Percentiles rank a stretch among this genome's conserved stretches.
Conservation (phyloP, 1,284 basidiomycete genomes). For the Cerrena zonata region DNA sequence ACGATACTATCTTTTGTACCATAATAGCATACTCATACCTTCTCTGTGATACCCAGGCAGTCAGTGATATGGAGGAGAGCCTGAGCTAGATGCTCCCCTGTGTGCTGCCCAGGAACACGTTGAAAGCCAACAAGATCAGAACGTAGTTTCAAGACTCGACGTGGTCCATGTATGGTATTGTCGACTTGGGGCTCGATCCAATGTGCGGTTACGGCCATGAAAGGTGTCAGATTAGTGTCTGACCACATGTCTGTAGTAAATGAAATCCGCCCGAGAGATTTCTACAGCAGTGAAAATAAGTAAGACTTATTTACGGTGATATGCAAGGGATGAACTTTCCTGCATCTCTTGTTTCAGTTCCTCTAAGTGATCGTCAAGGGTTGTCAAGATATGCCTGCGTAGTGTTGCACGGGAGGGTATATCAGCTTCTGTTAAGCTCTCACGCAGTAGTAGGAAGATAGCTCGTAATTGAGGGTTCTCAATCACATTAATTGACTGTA, state of each 20-base stretch:
- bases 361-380: conserved; percentile 8
- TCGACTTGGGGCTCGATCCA: conserved; percentile 24
- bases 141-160: conserved; percentile 11
- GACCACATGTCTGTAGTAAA: conserved; percentile 31
- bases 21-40: conserved; percentile 2
- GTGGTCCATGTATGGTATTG: no score
- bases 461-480: conserved; percentile 26
- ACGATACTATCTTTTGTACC: neutral
- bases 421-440: conserved; percentile 18
- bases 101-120: conserved; percentile 26
- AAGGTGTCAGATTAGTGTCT: conserved; percentile 27
- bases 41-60: conserved; percentile 5
- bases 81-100: conserved; percentile 26
- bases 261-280: conserved; percentile 28
- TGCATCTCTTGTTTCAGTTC: conserved; percentile 3
- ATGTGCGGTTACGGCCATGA: conserved; percentile 32
- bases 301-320: neutral
- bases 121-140: conserved; percentile 30
- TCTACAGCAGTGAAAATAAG: conserved; percentile 16
- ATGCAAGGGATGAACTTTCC: conserved; percentile 9
- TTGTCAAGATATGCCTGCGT: conserved; percentile 16
- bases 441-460: conserved; percentile 23
- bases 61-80: conserved; percentile 26
- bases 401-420: conserved; percentile 27
- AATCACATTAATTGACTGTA: conserved; percentile 26